Base-by-base conservation (phyloP, 148 eudicot genomes). In the Euryodendron excelsum region DNA sequence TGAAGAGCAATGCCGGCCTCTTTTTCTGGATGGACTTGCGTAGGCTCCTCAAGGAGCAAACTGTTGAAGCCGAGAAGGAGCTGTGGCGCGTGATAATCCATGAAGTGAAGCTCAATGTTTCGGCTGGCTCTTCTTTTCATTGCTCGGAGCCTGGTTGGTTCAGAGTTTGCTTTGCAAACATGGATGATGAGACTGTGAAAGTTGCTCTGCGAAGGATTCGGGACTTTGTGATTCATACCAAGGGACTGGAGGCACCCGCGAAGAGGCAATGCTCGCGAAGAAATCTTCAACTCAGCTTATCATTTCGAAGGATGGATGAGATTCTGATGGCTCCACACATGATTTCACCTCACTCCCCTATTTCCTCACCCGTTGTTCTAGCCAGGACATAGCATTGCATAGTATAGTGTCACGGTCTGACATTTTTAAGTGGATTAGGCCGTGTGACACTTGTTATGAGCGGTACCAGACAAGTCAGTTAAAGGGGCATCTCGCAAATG, bases 341-440 rank as follows among this genome's bases (percentile, higher is more conserved):
- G 31, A 91, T 90, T 84, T 89, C 98, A 7, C 94, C 98, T 55
- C 94, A 88, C 58, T 94, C 98, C 72, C 83, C 89, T 67, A 58
- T 83, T 70, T 61, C 88, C 27, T 93, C 97, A 0, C 97, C 97
- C 27, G 89, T 93, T 41, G 91, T 93, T 67, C 86, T 85, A 50
- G 88, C 93, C 6, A 85, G 80, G 74, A 88, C 85, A 72, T 90
- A 72, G 67, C n/a, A n/a, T n/a, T n/a, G n/a, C n/a, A n/a, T n/a
- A n/a, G n/a, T n/a, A 30, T 14, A 23, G 2, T 31, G 2, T n/a
- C n/a, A n/a, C n/a, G n/a, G n/a, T n/a, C n/a, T n/a, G n/a, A n/a
- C n/a, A n/a, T n/a, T n/a, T n/a, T n/a, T n/a, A n/a, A n/a, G n/a
- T n/a, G n/a, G n/a, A n/a, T n/a, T n/a, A n/a, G n/a, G n/a, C n/a